Evolutionary conservation across 371 early-diverging fungal species (phyloP), one percentile per base, ranked within the genome.

Genomic region (Modicella reniformis): DNA sequence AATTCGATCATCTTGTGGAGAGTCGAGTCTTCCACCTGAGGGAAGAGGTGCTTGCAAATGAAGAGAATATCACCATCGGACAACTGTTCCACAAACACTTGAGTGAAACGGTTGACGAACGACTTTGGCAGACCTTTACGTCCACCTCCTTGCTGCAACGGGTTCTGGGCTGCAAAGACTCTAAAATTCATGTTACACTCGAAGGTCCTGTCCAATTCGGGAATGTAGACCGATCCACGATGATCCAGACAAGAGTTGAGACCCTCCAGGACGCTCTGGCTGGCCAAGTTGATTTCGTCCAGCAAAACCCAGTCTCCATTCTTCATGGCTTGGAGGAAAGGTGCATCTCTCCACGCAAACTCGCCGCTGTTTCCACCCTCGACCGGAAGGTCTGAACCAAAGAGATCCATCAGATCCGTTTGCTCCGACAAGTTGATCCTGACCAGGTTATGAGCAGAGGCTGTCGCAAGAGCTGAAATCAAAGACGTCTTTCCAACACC

Each of bases 141-240:
- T 26, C 99, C 99, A 69, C 99, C 99, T 69, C 96, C 96, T 80
- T 96, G 96, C 53, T 90, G 89, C 37, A 95, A 87, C 26, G 99
- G 99, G 80, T 99, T 99, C 84, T 99, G 98, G 2, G 99, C 99
- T 58, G 95, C 99, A 87, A 99, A 99, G 0, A 99, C 94, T 25
- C 96, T 85, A 86, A 98, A 98, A 17, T 92, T 92, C 10, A 84
- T 83, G 51, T 92, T 88, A 69, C 94, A 93, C 48, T 86, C 83
- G 65, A 97, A 98, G 58, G 88, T 87, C 40, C 92, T 85, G 65
- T 97, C 95, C 58, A 98, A 87, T 81, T 98, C 99, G 3, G 97
- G 94, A 41, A 98, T 93, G 82, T 94, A 96, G 3, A 99, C 96
- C 9, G 92, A 86, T 50, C 95, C 96, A 80, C 99, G 94, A 82